Conservation (phyloP, 1,284 basidiomycete species). For the Puccinia polysora region DNA sequence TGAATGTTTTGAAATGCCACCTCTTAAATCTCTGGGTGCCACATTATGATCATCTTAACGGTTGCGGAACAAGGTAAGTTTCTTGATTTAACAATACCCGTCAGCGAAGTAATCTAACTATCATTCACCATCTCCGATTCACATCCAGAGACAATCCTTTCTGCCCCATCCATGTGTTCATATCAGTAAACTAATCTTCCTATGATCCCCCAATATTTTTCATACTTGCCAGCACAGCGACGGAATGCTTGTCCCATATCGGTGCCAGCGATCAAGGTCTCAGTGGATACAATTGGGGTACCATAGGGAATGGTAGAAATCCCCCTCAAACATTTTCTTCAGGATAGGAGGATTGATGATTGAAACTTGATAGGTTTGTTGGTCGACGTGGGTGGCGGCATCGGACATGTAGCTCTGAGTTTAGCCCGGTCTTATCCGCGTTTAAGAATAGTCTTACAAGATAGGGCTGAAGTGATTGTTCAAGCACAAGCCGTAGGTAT, state of each 20-base stretch:
- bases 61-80: constrained; percentile 4
- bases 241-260: constrained; percentile 40
- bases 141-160: not conserved
- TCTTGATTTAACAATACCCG: not conserved
- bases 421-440: constrained; percentile 32
- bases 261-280: constrained; percentile 41
- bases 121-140: not conserved
- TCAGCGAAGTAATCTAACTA: not conserved
- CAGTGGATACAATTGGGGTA: constrained; percentile 39
- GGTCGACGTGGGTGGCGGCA: constrained; percentile 35
- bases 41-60: not conserved
- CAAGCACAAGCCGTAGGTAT: constrained; percentile 25
- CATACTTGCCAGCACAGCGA: constrained; percentile 32
- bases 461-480: constrained; percentile 33
- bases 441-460: constrained; percentile 37
- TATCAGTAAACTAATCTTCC: not conserved
- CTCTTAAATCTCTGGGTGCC: not conserved
- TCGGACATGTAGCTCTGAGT: constrained; percentile 41
- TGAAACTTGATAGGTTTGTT: constrained; percentile 16
- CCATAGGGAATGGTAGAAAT: constrained; percentile 36
- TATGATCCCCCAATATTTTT: not conserved
- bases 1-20: not conserved
- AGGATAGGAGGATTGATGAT: too few species aligned
- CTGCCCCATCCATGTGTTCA: not conserved
- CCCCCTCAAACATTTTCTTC: too few species aligned